These are phyloP conservation scores for Lipomyces japonicus DNA, from an alignment of 805 yeast genomes.

Conservation along the genomic window DNA sequence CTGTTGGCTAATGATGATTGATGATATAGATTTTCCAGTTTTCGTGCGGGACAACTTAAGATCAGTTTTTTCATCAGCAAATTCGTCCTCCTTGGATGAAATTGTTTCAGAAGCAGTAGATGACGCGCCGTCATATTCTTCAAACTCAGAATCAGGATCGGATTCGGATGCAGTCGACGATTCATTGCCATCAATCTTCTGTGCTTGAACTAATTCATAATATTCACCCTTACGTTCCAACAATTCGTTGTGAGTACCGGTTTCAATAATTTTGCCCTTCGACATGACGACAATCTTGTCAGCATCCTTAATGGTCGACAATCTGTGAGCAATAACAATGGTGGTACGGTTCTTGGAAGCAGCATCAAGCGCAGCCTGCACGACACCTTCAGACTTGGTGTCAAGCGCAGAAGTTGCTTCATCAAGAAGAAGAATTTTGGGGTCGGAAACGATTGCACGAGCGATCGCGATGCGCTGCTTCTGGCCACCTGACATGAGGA, in stretches of 20 bases:
- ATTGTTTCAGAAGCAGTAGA: too few species aligned
- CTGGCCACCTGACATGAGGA: conserved; percentile 65
- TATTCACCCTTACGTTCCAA: conserved; percentile 30
- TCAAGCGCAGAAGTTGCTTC: conserved; percentile 69
- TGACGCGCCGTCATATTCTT: neutral
- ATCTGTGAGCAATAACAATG: conserved; percentile 51
- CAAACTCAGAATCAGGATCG: conserved; percentile 3
- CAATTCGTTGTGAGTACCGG: conserved; percentile 38
- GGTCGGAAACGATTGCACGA: conserved; percentile 53
- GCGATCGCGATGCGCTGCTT: conserved; percentile 65
- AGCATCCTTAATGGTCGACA: conserved; percentile 50
- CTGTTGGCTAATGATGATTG: conserved; percentile 1
- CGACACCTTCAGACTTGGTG: conserved; percentile 57
- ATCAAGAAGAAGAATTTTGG: conserved; percentile 54
- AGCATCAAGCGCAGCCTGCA: conserved; percentile 48
- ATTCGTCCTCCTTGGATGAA: neutral
- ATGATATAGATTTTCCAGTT: conserved; percentile 15
- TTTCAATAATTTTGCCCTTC: conserved; percentile 46
- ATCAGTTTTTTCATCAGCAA: conserved; percentile 17
- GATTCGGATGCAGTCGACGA: too few species aligned
- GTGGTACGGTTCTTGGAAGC: conserved; percentile 42
- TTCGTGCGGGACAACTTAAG: conserved; percentile 17
- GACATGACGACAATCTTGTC: conserved; percentile 46
- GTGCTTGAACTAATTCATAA: conserved; percentile 33
- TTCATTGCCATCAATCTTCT: conserved; percentile 29